phyloP scores from a whole-genome alignment of 2,329 filamentous ascomycete species.

The Balansia obtecta region DNA sequence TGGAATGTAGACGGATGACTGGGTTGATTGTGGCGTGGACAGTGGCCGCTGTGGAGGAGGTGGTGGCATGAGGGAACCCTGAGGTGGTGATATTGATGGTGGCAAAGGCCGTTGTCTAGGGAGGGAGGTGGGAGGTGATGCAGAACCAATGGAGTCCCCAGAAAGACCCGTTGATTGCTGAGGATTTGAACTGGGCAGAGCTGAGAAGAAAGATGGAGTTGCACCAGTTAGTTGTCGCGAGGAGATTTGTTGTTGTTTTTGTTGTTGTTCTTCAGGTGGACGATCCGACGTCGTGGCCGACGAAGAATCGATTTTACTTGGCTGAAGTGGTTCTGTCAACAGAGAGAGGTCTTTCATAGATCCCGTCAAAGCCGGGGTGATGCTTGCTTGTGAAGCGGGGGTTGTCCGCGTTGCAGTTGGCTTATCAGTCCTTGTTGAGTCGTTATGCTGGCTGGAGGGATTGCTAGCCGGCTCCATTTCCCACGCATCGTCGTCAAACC shows the following conservation, averaged over 20 bases:
- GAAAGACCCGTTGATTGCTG: slow-evolving; percentile 13
- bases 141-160: background rate
- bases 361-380: slow-evolving; percentile 25
- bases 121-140: slow-evolving; percentile 15
- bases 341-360: slow-evolving; percentile 50
- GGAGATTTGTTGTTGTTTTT: slow-evolving; percentile 17
- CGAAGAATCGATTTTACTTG: slow-evolving; percentile 28
- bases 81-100: slow-evolving; percentile 48
- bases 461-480: slow-evolving; percentile 56
- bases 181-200: slow-evolving; percentile 28
- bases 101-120: slow-evolving; percentile 57
- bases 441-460: slow-evolving; percentile 44
- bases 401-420: slow-evolving; percentile 9
- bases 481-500: slow-evolving; percentile 97
- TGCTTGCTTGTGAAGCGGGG: slow-evolving; percentile 13
- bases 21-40: slow-evolving; percentile 75
- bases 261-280: slow-evolving; percentile 15
- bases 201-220: slow-evolving; percentile 44
- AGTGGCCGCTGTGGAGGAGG: slow-evolving; percentile 62
- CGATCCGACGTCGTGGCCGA: slow-evolving; percentile 10
- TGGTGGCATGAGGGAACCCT: slow-evolving; percentile 61
- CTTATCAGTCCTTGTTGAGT: slow-evolving; percentile 9
- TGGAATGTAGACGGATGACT: slow-evolving; percentile 59
- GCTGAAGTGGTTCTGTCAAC: slow-evolving; percentile 39
- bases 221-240: slow-evolving; percentile 39